Evolutionary conservation across 257 asterid genomes (phyloP), one percentile per base, ranked within the genome.

Genomic region (Solanum okadae): DNA sequence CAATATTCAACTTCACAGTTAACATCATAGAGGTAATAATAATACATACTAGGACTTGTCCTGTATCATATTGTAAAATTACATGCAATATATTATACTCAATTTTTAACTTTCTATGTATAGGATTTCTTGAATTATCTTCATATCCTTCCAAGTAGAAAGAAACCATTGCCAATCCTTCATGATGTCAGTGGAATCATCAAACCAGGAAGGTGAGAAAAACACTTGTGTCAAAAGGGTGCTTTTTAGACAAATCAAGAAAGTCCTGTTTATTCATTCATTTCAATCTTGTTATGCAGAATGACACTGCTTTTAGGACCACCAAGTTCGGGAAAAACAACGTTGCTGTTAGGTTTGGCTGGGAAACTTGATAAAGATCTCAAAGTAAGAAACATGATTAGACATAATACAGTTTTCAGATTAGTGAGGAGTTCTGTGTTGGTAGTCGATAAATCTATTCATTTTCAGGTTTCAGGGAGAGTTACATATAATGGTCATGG

Each of bases 251-350:
- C 56, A 6, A 10, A 16, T 67, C 77, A 34, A 63, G 29, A 67
- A 20, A 42, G 13, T 86, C 76, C 18, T 44, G 44, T 65, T 33
- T 23, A 56, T 61, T 77, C 71, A 23, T 31, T 78, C 37, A 38
- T 72, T 46, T 67, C 87, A 38, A 25, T 76, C 86, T 91, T 68
- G 61, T 85, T 89, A 83, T 86, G 91, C 90, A 96, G 98, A 90
- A 91, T 94, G 96, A 91, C 96, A 0, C 90, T 96, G 87, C 98
- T 96, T 85, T 85, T 96, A 81, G 99, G 98, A 72, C 99, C 99
- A 6, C 99, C 99, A 49, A 92, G 94, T 89, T 95, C 98, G 3
- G 98, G 99, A 16, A 97, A 97, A 90, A 97, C 98, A 5, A 94
- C 99, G 27, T 86, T 97, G 92, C 89, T 97, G 52, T 88, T 96